Percentiles rank a stretch among this genome's conserved stretches.
Evolutionary conservation across 352 stramenopile genomes (phyloP).

Genomic region (Globisporangium ultimum): DNA sequence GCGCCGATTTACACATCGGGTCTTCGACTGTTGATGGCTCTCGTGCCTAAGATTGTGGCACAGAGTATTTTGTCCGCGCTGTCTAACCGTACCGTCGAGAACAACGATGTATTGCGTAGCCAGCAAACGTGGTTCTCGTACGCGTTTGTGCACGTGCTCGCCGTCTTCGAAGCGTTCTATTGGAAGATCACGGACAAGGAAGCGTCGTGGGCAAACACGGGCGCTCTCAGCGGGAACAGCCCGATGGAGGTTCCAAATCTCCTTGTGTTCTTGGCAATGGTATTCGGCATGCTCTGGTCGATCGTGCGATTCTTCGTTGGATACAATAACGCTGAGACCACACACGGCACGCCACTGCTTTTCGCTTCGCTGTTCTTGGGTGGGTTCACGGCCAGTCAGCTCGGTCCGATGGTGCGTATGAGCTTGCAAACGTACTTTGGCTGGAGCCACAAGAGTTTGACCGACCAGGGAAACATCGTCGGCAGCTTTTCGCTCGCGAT

Average conservation of each 20-base stretch:
- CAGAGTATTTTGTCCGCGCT: constrained; percentile 67
- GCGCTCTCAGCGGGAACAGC: constrained; percentile 56
- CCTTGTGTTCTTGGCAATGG: constrained; percentile 60
- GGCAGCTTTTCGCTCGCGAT: constrained; percentile 65
- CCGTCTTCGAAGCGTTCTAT: constrained; percentile 71
- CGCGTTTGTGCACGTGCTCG: constrained; percentile 66
- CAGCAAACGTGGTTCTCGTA: constrained; percentile 82
- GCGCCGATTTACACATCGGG: constrained; percentile 70
- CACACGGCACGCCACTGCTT: constrained; percentile 56
- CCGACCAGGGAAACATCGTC: constrained; percentile 73
- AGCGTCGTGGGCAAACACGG: constrained; percentile 63
- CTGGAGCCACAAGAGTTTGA: constrained; percentile 77
- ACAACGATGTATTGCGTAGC: constrained; percentile 66
- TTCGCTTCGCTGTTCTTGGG: constrained; percentile 66
- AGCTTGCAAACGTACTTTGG: constrained; percentile 72
- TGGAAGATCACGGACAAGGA: constrained; percentile 79
- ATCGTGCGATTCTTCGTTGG: constrained; percentile 64
- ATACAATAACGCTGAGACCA: constrained; percentile 69
- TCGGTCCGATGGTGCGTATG: constrained; percentile 71
- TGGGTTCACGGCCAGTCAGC: constrained; percentile 50
- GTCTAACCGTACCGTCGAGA: constrained; percentile 71
- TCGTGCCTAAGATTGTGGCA: constrained; percentile 70
- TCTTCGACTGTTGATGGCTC: constrained; percentile 58
- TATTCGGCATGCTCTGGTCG: constrained; percentile 63
- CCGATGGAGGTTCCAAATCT: constrained; percentile 69